A percentile compares a stretch with the other conserved stretches of the same genome.
Evolutionary conservation across 1,284 basidiomycete species (phyloP).

Genomic region (Fomitopsis palustris): DNA sequence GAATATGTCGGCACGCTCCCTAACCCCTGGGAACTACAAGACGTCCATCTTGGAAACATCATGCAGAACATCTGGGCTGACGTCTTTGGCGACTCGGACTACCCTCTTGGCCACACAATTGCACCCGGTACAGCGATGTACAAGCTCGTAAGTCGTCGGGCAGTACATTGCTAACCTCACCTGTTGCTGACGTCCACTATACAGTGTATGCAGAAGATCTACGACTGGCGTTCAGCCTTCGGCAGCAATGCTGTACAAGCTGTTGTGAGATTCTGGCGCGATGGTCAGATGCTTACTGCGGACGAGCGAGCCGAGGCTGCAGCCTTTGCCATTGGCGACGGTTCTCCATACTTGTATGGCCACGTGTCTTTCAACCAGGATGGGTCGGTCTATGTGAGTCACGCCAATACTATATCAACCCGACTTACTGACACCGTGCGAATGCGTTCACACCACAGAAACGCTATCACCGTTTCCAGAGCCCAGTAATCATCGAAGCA

Average conservation of each 20-base stretch:
- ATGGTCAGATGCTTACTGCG: neutral
- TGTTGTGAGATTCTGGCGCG: neutral
- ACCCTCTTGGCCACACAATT: neutral
- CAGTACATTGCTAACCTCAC: neutral
- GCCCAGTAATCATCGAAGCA: neutral
- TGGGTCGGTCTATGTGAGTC: neutral
- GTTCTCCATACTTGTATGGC: neutral
- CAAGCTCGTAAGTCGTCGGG: neutral
- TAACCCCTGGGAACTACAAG: neutral
- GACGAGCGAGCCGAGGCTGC: neutral
- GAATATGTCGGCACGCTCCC: neutral
- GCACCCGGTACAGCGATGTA: neutral
- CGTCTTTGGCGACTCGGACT: neutral
- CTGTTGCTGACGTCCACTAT: no score
- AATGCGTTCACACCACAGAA: neutral
- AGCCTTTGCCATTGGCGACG: neutral
- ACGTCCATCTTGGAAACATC: neutral
- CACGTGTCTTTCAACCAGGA: neutral
- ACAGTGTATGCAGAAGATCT: neutral
- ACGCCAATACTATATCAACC: neutral
- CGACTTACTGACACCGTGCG: no score
- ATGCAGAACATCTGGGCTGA: neutral
- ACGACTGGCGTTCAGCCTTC: neutral
- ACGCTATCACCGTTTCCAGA: neutral
- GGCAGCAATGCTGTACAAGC: neutral